Evolutionary conservation across 495 filamentous ascomycete species (phyloP), one percentile per base, ranked within the genome.

Genomic region (Entonaema liquescens): DNA sequence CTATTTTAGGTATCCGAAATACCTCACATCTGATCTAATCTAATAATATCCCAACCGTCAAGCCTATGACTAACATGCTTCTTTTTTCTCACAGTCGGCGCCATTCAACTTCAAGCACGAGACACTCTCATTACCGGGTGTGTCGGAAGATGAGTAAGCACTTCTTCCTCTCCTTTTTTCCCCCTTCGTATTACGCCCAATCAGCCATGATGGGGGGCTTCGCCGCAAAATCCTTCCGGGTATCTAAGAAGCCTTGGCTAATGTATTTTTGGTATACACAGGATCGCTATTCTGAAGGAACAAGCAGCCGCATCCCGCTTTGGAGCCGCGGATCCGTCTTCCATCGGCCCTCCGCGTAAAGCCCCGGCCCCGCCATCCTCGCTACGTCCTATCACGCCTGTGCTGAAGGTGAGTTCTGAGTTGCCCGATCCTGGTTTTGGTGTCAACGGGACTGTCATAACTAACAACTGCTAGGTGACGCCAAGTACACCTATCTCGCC

Each of bases 81-180:
- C n/a, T 28, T 42, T n/a, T 68, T 28, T 42, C 19, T 68, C 33
- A 36, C 54, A 83, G 82, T 84, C 83, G 9, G 76, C 76, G 5
- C 82, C 83, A 4, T 85, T 82, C 77, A 72, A 82, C 68, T 83
- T 85, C 74, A 80, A 81, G 71, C 77, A 78, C 23, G 77, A 81
- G 68, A 53, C 75, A 23, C 57, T 76, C 42, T 72, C 65, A 2
- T 62, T 83, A 0, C 82, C 82, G 13, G 82, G 82, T 38, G 58
- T 84, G 11, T 79, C 78, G 19, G 74, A 82, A 53, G 77, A 83
- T 59, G 80, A 85, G 82, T 83, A 78, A 72, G 79, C 59, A 0
- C 35, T 50, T 29, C 50, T 44, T 42, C 55, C 42, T 59, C 23
- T 38, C 29, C 23, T 50, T 56, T 59, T 42, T 5, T 36, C 25